These are phyloP conservation scores for Rhodotorula mucilaginosa DNA, from an alignment of 1,284 basidiomycete genomes.

Conservation along the genomic window DNA sequence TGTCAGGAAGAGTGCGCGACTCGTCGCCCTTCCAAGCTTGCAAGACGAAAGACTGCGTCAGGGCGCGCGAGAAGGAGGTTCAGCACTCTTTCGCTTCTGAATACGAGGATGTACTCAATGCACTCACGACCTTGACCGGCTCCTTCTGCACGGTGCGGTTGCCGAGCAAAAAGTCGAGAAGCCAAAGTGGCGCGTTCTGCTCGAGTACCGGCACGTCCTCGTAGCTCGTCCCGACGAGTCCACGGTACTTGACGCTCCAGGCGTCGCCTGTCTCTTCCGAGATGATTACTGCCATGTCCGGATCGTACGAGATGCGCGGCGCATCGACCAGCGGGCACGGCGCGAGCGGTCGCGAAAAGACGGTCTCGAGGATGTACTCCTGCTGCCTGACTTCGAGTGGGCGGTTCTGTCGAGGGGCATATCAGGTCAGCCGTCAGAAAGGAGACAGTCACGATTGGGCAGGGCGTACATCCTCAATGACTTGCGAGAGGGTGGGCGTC, in stretches of 20 bases:
- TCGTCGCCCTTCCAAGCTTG: constrained; percentile 68
- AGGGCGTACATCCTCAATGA: constrained; percentile 16
- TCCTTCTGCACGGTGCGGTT: constrained; percentile 58
- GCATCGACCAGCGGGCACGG: constrained; percentile 71
- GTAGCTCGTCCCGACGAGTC: constrained; percentile 63
- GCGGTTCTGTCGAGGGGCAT: background rate
- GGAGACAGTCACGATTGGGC: background rate
- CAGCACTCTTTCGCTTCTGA: too few relatives aligned
- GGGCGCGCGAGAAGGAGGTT: background rate
- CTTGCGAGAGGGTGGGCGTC: background rate
- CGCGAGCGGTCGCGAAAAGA: constrained; percentile 66
- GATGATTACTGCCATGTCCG: constrained; percentile 69
- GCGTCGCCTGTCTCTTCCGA: constrained; percentile 75
- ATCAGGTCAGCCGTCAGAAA: background rate
- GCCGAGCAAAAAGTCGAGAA: constrained; percentile 76
- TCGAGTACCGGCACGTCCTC: constrained; percentile 69
- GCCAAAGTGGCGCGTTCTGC: constrained; percentile 77
- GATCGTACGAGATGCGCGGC: constrained; percentile 65
- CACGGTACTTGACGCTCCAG: constrained; percentile 71
- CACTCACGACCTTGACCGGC: constrained; percentile 60
- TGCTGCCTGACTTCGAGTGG: constrained; percentile 48
- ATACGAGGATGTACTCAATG: background rate
- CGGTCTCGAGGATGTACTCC: constrained; percentile 57
- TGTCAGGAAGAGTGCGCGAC: constrained; percentile 63
- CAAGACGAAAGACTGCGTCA: constrained; percentile 68